Conservation (phyloP, 1,284 basidiomycete genomes). For the Moesziomyces sp. region DNA sequence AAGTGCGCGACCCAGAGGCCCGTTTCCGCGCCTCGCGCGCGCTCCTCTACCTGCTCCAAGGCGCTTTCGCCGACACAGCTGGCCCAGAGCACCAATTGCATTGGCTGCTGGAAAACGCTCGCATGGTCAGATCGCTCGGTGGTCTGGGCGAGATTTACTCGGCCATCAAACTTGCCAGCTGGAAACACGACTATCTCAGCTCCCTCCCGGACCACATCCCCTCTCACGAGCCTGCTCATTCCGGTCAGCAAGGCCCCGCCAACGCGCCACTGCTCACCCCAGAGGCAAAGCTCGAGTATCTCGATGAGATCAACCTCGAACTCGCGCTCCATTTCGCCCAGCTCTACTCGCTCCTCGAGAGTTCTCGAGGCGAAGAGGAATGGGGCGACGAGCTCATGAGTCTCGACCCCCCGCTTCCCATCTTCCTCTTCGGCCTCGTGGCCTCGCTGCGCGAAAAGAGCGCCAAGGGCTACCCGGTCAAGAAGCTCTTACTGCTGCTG, state of each 20-base stretch:
- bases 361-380: constrained; percentile 57
- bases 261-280: constrained; percentile 59
- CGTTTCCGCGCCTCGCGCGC: constrained; percentile 58
- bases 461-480: constrained; percentile 76
- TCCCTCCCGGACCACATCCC: constrained; percentile 63
- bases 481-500: constrained; percentile 84
- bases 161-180: constrained; percentile 87
- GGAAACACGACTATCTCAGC: constrained; percentile 78
- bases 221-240: constrained; percentile 25
- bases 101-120: constrained; percentile 94
- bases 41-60: constrained; percentile 70
- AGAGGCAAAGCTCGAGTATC: constrained; percentile 61
- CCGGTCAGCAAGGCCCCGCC: constrained; percentile 37
- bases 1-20: constrained; percentile 58
- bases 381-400: constrained; percentile 69
- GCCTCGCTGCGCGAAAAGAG: constrained; percentile 91
- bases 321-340: constrained; percentile 65
- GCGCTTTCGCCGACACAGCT: constrained; percentile 88
- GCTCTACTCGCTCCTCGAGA: constrained; percentile 66
- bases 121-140: constrained; percentile 83
- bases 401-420: constrained; percentile 90
- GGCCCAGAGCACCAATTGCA: constrained; percentile 93
- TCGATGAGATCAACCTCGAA: constrained; percentile 67
- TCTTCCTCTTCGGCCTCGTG: constrained; percentile 89
- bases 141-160: constrained; percentile 85